Evolutionary conservation across 352 stramenopile genomes (phyloP).

Genomic region (Globisporangium middletonii): DNA sequence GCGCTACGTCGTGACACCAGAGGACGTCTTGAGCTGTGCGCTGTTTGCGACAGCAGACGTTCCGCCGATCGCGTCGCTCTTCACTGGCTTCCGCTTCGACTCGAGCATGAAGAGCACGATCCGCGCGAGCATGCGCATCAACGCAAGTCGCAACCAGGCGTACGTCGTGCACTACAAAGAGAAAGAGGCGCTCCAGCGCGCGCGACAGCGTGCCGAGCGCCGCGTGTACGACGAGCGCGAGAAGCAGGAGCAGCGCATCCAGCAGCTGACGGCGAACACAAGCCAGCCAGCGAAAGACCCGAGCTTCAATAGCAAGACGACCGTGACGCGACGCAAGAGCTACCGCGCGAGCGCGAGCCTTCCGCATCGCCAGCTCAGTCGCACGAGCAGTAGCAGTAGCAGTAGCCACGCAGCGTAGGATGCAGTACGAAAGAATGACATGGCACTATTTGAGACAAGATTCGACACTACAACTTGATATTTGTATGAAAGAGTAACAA

Average conservation of each 20-base stretch:
- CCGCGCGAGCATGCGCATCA: constrained; percentile 72
- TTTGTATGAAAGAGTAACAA: background rate
- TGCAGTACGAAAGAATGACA: background rate
- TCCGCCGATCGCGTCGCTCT: constrained; percentile 43
- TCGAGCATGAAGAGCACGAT: constrained; percentile 73
- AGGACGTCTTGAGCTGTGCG: constrained; percentile 25
- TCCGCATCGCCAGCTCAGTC: constrained; percentile 21
- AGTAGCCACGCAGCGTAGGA: constrained; percentile 13
- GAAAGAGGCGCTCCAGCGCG: constrained; percentile 36
- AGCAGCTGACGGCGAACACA: constrained; percentile 36
- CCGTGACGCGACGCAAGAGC: constrained; percentile 32
- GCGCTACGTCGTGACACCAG: constrained; percentile 30
- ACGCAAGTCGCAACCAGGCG: constrained; percentile 57
- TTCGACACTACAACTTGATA: background rate
- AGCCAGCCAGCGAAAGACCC: constrained; percentile 22
- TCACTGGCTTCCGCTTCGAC: constrained; percentile 62
- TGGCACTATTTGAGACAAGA: too few relatives aligned
- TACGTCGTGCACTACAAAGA: constrained; percentile 70
- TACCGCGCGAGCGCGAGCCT: constrained; percentile 43
- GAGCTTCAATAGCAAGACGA: constrained; percentile 41
- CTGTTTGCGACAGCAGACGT: constrained; percentile 40
- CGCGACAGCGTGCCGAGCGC: constrained; percentile 50
- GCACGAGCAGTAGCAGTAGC: constrained; percentile 17
- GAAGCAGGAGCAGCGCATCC: constrained; percentile 51
- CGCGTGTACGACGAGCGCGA: constrained; percentile 64